A percentile compares a stretch with the other conserved stretches of the same genome.
Evolutionary conservation across 495 filamentous ascomycete species (phyloP).

Genomic region (Acidomyces sp.): DNA sequence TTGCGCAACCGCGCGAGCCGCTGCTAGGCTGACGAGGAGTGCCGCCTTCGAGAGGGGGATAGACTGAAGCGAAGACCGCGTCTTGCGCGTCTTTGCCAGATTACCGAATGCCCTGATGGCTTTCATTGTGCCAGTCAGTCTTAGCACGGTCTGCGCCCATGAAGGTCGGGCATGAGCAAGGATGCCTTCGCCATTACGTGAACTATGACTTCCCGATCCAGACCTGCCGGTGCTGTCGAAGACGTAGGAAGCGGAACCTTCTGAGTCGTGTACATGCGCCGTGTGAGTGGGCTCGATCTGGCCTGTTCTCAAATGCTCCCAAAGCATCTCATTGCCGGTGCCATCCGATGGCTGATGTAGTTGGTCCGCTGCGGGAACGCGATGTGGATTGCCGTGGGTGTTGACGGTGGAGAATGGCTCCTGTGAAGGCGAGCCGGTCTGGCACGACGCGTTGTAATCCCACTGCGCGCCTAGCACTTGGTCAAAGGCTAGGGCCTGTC

Average conservation of each 20-base stretch:
- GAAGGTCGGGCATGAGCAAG: neutral
- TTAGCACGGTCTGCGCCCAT: neutral
- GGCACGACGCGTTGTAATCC: neutral
- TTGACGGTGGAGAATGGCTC: neutral
- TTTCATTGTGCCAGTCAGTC: constrained; percentile 1
- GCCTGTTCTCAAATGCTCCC: constrained; percentile 2
- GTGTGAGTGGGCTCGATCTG: constrained; percentile 10
- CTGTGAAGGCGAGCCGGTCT: neutral
- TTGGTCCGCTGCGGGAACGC: neutral
- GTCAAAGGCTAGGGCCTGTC: neutral
- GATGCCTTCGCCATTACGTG: too few species aligned
- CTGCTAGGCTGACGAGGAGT: neutral
- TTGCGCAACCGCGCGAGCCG: neutral
- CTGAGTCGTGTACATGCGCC: constrained; percentile 1
- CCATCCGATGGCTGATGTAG: too few species aligned
- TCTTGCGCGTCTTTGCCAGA: neutral
- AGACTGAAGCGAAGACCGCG: constrained; percentile 1
- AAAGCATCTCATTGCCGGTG: constrained; percentile 5
- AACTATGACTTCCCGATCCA: too few species aligned
- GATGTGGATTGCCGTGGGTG: neutral
- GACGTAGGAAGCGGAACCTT: neutral
- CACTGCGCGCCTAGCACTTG: neutral
- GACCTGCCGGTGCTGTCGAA: neutral
- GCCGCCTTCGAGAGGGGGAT: neutral
- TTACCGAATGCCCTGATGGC: constrained; percentile 7